These are phyloP conservation scores for Monascus ruber DNA, from an alignment of 2,329 filamentous ascomycete genomes.

Conservation along the genomic window DNA sequence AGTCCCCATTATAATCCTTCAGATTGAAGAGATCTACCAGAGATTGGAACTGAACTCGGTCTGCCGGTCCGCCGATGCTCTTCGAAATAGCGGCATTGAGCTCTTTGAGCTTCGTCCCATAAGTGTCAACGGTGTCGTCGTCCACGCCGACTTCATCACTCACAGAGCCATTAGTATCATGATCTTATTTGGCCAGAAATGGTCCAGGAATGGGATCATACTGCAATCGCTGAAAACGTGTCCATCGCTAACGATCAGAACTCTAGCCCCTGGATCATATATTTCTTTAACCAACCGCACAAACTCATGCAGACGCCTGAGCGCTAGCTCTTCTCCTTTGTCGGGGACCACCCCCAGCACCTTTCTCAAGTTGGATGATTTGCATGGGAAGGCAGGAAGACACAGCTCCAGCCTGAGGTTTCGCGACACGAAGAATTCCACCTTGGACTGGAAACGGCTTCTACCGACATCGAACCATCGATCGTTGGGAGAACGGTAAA, in stretches of 20 bases:
- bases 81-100: slow-evolving; percentile 20
- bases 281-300: slow-evolving; percentile 16
- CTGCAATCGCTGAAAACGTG: slow-evolving; percentile 35
- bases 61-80: neutral
- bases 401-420: slow-evolving; percentile 14
- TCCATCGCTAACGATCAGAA: slow-evolving; percentile 32
- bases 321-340: slow-evolving; percentile 23
- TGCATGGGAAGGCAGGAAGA: slow-evolving; percentile 32
- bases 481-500: too few relatives aligned
- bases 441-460: too few relatives aligned
- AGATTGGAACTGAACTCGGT: neutral
- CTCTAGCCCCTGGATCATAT: slow-evolving; percentile 21
- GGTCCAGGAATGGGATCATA: slow-evolving; percentile 8
- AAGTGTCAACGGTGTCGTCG: slow-evolving; percentile 31
- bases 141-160: slow-evolving; percentile 30
- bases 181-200: neutral
- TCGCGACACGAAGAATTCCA: slow-evolving; percentile 8
- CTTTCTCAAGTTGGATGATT: slow-evolving; percentile 27
- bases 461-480: too few relatives aligned
- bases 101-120: slow-evolving; percentile 26
- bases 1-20: neutral
- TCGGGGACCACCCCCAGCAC: slow-evolving; percentile 23
- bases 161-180: slow-evolving; percentile 1
- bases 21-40: slow-evolving; percentile 1
- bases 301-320: slow-evolving; percentile 20